Percentiles rank a stretch among this genome's conserved stretches.
Conservation (phyloP, 148 eudicot species). For the Hydrangea macrophylla region DNA sequence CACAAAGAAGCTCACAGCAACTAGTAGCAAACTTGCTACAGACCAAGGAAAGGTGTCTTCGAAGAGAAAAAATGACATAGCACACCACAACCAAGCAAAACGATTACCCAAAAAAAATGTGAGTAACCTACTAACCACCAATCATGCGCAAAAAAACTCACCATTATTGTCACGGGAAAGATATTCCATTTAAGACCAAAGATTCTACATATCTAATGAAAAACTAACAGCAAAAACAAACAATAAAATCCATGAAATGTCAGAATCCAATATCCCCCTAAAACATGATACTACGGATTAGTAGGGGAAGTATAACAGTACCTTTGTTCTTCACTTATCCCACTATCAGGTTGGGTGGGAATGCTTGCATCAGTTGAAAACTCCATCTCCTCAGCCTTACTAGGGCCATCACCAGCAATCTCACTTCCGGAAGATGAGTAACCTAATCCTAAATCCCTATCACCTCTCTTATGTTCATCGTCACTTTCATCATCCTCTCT, state of each 20-base stretch:
- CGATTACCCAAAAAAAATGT: no score
- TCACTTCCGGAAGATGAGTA: conserved; percentile 98
- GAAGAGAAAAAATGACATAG: no score
- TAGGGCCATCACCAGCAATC: conserved; percentile 51
- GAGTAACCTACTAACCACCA: no score
- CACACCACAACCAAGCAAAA: no score
- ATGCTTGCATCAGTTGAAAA: conserved; percentile 43
- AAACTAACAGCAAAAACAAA: background rate
- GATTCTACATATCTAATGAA: background rate
- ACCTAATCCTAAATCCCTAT: conserved; percentile 67
- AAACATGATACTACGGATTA: background rate
- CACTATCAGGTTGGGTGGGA: conserved; percentile 56
- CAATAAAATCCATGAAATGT: background rate
- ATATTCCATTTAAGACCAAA: background rate
- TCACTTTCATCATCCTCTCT: conserved; percentile 84
- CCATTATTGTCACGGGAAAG: background rate
- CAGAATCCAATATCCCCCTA: conserved; percentile 2
- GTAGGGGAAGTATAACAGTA: conserved; percentile 18
- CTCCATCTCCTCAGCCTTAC: conserved; percentile 49
- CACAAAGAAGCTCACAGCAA: no score
- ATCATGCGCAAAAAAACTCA: no score
- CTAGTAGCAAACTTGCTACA: no score
- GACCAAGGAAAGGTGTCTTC: no score
- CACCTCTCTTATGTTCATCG: conserved; percentile 58
- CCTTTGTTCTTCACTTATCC: conserved; percentile 82